Percentiles rank a stretch among this genome's conserved stretches.
phyloP scores from a whole-genome alignment of 192 early-diverging fungal species.

The Borealophlyctis nickersoniae region DNA sequence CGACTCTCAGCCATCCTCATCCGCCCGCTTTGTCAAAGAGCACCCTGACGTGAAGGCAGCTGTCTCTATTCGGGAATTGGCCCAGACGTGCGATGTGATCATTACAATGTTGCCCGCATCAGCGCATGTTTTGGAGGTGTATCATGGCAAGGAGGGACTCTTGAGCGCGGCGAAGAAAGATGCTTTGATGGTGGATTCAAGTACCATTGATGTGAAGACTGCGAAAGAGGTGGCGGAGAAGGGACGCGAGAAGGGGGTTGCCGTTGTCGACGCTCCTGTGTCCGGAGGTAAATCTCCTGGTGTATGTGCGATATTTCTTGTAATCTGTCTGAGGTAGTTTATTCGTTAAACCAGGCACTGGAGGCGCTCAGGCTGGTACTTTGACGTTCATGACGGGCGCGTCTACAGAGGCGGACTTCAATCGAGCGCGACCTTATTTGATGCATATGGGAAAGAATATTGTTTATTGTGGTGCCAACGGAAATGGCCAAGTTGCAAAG shows the following conservation, averaged over 20 bases:
- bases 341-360: constrained; percentile 50
- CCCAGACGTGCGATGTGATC: constrained; percentile 63
- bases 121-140: constrained; percentile 75
- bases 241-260: constrained; percentile 59
- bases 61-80: constrained; percentile 68
- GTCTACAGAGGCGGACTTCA: constrained; percentile 52
- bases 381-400: constrained; percentile 97
- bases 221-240: constrained; percentile 66
- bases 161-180: constrained; percentile 40
- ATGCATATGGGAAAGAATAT: constrained; percentile 86
- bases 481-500: constrained; percentile 89
- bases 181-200: constrained; percentile 75
- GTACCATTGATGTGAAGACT: constrained; percentile 86
- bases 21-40: neutral
- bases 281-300: constrained; percentile 67
- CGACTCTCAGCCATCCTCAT: neutral
- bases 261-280: constrained; percentile 85
- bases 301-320: no score
- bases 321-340: no score
- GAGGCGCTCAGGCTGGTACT: constrained; percentile 83
- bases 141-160: constrained; percentile 71
- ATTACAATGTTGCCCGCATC: constrained; percentile 92
- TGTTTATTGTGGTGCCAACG: constrained; percentile 76
- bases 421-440: constrained; percentile 48
- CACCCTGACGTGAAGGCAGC: constrained; percentile 49